These are phyloP conservation scores for Prunus davidiana DNA, from an alignment of 306 rosid genomes.

Conservation along the genomic window DNA sequence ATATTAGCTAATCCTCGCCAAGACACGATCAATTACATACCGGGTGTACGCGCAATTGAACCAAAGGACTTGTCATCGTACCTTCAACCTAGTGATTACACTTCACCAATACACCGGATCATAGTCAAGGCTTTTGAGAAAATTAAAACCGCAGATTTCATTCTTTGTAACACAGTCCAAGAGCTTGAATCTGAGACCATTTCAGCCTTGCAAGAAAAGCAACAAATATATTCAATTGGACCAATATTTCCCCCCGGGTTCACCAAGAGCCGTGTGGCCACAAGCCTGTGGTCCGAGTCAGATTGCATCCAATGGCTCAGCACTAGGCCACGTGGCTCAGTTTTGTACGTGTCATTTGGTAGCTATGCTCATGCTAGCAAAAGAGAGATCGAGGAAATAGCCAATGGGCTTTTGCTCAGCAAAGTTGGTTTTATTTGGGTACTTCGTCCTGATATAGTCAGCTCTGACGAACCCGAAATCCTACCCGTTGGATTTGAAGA, in stretches of 20 bases:
- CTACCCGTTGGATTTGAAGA: slow-evolving; percentile 24
- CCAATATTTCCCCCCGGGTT: slow-evolving; percentile 7
- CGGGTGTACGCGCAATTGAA: slow-evolving; percentile 28
- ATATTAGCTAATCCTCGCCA: slow-evolving; percentile 18
- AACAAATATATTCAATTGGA: slow-evolving; percentile 28
- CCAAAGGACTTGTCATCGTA: slow-evolving; percentile 29
- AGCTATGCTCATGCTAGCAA: background rate
- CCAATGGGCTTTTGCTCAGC: slow-evolving; percentile 19
- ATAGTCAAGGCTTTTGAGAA: slow-evolving; percentile 18
- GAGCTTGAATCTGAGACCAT: slow-evolving; percentile 32
- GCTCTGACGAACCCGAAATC: background rate
- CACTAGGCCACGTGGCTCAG: slow-evolving; percentile 23
- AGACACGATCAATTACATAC: slow-evolving; percentile 32
- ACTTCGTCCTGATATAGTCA: slow-evolving; percentile 21
- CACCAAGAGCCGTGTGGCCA: background rate
- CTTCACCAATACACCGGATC: background rate
- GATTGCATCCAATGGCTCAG: slow-evolving; percentile 28
- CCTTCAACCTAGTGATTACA: slow-evolving; percentile 10
- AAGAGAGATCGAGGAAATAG: slow-evolving; percentile 23
- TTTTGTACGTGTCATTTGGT: slow-evolving; percentile 27
- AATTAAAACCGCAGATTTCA: slow-evolving; percentile 22
- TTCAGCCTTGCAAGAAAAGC: slow-evolving; percentile 29
- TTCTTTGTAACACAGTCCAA: slow-evolving; percentile 28
- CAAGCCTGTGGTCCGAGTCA: background rate
- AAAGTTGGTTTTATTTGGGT: slow-evolving; percentile 27